phyloP scores from a whole-genome alignment of 306 rosid species.

The Casuarina cunninghamiana region DNA sequence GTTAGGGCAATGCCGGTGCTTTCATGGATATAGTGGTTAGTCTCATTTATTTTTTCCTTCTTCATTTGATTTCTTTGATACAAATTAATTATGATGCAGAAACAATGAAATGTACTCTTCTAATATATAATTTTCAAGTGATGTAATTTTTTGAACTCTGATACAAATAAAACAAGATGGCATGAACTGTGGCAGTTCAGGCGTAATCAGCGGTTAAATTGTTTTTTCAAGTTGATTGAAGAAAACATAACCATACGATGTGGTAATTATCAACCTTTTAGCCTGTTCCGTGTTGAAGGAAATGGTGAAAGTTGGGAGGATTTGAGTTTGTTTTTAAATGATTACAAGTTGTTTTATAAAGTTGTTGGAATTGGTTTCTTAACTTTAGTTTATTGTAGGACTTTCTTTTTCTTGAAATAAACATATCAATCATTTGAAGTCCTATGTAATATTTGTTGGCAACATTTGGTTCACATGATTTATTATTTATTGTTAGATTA shows the following conservation, averaged over 20 bases:
- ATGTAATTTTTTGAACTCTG: neutral
- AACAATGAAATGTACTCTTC: neutral
- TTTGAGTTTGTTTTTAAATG: too few relatives aligned
- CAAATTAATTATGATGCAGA: slow-evolving; percentile 16
- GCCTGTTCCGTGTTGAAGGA: neutral
- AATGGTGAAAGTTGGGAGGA: neutral
- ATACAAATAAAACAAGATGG: neutral
- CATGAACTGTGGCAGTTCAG: slow-evolving; percentile 1
- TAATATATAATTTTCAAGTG: slow-evolving; percentile 7
- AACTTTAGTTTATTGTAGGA: neutral
- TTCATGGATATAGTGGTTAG: slow-evolving; percentile 85
- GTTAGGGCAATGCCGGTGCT: slow-evolving; percentile 87
- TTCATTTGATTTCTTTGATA: neutral
- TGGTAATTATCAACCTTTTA: neutral
- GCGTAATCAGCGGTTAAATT: neutral
- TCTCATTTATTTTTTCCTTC: slow-evolving; percentile 18
- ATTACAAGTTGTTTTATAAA: too few relatives aligned
- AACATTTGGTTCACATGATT: too few relatives aligned
- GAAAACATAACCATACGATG: neutral
- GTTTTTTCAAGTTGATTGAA: neutral
- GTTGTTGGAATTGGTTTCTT: neutral
- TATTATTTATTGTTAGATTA: neutral
- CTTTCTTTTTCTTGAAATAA: neutral
- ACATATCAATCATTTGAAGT: too few relatives aligned
- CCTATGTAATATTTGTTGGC: too few relatives aligned